A percentile compares a stretch with the other conserved stretches of the same genome.
phyloP scores from a whole-genome alignment of 805 yeast genomes.

The Saccharomycopsis sp. region DNA sequence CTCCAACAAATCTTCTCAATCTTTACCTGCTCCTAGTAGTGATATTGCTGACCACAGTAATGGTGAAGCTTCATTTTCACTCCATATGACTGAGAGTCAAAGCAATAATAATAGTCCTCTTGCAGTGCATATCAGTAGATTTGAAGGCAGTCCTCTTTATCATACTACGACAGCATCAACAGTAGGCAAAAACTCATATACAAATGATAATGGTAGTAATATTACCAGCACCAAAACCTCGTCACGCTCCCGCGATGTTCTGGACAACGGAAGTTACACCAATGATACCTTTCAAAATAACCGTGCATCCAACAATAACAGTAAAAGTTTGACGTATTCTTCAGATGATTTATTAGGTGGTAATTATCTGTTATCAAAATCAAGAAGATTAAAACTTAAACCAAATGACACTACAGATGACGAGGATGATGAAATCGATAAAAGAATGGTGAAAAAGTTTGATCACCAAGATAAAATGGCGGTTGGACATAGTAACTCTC shows the following conservation, averaged over 20 bases:
- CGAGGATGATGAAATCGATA: background rate
- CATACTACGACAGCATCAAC: background rate
- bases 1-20: background rate
- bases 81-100: background rate
- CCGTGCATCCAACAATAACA: background rate
- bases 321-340: background rate
- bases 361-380: background rate
- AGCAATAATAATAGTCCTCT: background rate
- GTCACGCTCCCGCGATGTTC: no score
- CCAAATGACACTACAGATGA: background rate
- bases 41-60: background rate
- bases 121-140: background rate
- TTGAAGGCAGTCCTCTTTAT: background rate
- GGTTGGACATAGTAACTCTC: background rate
- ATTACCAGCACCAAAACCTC: background rate
- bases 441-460: background rate
- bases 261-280: background rate
- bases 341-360: conserved; percentile 1
- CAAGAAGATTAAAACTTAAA: background rate
- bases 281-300: background rate
- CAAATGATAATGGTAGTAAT: background rate
- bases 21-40: background rate
- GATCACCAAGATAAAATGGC: background rate
- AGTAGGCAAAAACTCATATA: background rate
- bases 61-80: background rate